Evolutionary conservation across 2,329 filamentous ascomycete genomes (phyloP).

Genomic region (Colletotrichum abscissum): DNA sequence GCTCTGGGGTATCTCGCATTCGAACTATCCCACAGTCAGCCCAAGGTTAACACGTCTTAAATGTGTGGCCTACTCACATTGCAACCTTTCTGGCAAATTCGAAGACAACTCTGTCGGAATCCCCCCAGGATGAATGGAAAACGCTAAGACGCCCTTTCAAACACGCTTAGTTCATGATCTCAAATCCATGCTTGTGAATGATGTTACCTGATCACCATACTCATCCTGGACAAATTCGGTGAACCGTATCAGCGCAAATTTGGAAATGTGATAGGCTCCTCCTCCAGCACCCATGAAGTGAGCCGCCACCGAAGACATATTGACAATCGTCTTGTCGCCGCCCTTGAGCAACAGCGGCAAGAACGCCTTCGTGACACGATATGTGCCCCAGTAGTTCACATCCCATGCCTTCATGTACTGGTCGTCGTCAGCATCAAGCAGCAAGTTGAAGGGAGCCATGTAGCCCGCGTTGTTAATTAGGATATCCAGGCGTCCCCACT

Average conservation of each 20-base stretch:
- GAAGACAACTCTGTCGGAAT: slow-evolving; percentile 48
- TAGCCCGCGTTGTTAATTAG: slow-evolving; percentile 58
- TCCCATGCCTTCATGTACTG: slow-evolving; percentile 61
- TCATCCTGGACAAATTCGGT: slow-evolving; percentile 61
- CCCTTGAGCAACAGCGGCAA: slow-evolving; percentile 56
- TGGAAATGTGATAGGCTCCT: slow-evolving; percentile 58
- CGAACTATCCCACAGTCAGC: slow-evolving; percentile 15
- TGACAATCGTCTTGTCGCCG: slow-evolving; percentile 55
- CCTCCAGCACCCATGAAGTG: slow-evolving; percentile 46
- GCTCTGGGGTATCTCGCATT: slow-evolving; percentile 35
- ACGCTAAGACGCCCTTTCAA: slow-evolving; percentile 51
- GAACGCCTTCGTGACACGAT: slow-evolving; percentile 58
- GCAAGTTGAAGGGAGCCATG: slow-evolving; percentile 45
- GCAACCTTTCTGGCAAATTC: slow-evolving; percentile 30
- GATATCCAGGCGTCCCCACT: slow-evolving; percentile 52
- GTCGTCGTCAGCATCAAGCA: slow-evolving; percentile 48
- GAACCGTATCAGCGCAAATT: slow-evolving; percentile 61
- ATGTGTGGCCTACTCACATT: background rate
- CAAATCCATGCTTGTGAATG: background rate
- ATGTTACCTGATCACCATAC: slow-evolving; percentile 43
- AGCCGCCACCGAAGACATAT: slow-evolving; percentile 57
- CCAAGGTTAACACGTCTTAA: fast-evolving
- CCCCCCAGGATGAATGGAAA: slow-evolving; percentile 52
- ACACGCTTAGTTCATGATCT: background rate
- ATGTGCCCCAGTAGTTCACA: slow-evolving; percentile 62